Evolutionary conservation across 257 asterid species (phyloP), one percentile per base, ranked within the genome.

Genomic region (Nyctanthes arbortristis): DNA sequence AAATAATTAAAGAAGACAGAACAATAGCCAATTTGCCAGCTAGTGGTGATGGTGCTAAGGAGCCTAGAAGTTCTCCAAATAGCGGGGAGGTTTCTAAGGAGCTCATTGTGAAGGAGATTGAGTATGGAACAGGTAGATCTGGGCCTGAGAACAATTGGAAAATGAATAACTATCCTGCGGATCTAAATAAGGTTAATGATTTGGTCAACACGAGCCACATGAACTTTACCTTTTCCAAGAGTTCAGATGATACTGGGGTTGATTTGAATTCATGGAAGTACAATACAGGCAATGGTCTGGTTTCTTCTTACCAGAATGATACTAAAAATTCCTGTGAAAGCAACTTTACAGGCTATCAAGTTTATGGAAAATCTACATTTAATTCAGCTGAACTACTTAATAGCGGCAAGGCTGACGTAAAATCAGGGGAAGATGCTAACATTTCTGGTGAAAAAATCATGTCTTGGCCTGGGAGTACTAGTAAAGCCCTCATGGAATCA

Each of bases 21-120:
- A 78, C 73, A 33, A 65, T 30, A n/a, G 74, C 73, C 25, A 68
- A 66, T 79, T 70, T 77, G 35, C 49, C 72, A 66, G 73, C 56
- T 34, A 79, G 61, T 66, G 86, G 67, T 60, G 89, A 76, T 65
- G 71, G 70, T 76, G 62, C 62, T 10, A 73, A 84, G 75, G 87
- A 69, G 57, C 25, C 68, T 25, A 74, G 68, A 22, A 75, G 66
- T 71, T 72, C 79, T 45, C 71, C 76, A 25, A 75, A 73, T 73
- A 74, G 73, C 66, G 68, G 74, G 13, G 94, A 86, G 60, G 74
- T 72, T 9, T 86, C 86, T 3, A 86, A 84, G 76, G 99, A 94
- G 92, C 88, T 91, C 45, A 87, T 94, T 67, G 87, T 89, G 75
- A 94, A 91, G 77, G 99, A 91, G 82, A 92, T 93, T 30, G 95